These are phyloP conservation scores for Malassezia arunalokei DNA, from an alignment of 1,284 basidiomycete genomes.

Conservation along the genomic window DNA sequence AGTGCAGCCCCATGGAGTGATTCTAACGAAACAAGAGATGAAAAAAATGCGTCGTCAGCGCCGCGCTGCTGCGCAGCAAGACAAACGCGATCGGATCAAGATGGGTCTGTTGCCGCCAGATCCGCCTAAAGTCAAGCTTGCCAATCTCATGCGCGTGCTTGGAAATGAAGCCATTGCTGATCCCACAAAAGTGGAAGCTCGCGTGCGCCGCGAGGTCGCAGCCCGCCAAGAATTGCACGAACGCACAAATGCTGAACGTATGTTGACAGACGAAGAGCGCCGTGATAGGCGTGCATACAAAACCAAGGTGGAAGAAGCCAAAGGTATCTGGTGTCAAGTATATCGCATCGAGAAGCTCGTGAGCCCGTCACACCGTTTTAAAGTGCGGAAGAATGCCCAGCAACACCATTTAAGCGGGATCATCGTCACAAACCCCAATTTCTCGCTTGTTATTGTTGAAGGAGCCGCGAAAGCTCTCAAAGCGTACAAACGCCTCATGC, in stretches of 20 bases:
- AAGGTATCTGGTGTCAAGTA: constrained; percentile 70
- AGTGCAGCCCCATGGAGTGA: constrained; percentile 50
- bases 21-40: constrained; percentile 58
- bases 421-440: constrained; percentile 74
- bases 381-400: constrained; percentile 88
- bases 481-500: constrained; percentile 77
- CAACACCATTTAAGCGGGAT: constrained; percentile 76
- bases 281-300: constrained; percentile 63
- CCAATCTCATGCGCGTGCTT: constrained; percentile 94
- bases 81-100: constrained; percentile 84
- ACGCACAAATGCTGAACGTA: constrained; percentile 76
- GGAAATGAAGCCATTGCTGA: constrained; percentile 93
- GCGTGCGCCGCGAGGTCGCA: constrained; percentile 81
- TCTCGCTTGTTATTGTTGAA: constrained; percentile 85
- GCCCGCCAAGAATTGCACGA: constrained; percentile 78
- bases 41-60: constrained; percentile 90
- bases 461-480: constrained; percentile 74
- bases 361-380: constrained; percentile 89
- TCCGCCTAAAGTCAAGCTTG: constrained; percentile 85
- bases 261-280: constrained; percentile 78
- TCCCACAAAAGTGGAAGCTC: constrained; percentile 89
- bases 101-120: constrained; percentile 94
- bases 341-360: constrained; percentile 76
- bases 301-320: constrained; percentile 56
- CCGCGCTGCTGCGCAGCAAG: constrained; percentile 76